Evolutionary conservation across 305 asterid species (phyloP).

Genomic region (Striga hermonthica): DNA sequence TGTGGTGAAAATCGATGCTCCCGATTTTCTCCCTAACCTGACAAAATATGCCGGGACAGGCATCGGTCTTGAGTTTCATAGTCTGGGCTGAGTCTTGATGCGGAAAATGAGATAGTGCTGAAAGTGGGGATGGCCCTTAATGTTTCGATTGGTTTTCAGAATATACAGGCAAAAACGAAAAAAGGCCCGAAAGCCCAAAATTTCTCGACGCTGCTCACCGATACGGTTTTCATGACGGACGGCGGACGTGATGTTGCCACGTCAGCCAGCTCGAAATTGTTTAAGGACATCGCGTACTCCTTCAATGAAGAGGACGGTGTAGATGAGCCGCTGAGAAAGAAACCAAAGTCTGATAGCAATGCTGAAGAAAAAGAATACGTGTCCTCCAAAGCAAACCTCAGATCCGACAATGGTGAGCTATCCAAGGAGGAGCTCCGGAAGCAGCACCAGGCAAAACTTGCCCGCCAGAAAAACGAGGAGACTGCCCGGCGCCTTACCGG

Average conservation of each 20-base stretch:
- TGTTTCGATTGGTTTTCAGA: conserved; percentile 71
- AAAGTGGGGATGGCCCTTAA: conserved; percentile 70
- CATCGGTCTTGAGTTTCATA: conserved; percentile 79
- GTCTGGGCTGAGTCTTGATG: conserved; percentile 53
- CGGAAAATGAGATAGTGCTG: conserved; percentile 50
- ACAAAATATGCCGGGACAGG: conserved; percentile 79
- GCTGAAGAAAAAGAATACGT: no score
- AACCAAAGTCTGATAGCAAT: no score
- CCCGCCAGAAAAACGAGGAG: conserved; percentile 72
- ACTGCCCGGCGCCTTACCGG: conserved; percentile 78
- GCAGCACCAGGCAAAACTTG: conserved; percentile 74
- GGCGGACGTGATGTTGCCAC: conserved; percentile 51
- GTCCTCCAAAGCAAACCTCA: no score
- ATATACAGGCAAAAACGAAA: conserved; percentile 45
- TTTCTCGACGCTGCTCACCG: conserved; percentile 60
- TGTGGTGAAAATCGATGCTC: conserved; percentile 66
- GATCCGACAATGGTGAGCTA: no score
- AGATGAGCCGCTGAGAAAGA: no score
- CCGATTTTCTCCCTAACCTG: conserved; percentile 52
- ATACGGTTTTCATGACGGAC: conserved; percentile 51
- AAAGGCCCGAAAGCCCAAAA: conserved; percentile 47
- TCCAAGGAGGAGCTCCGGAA: no score
- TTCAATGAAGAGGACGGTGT: no score
- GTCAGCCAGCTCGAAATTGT: no score
- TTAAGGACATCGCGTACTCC: no score